Evolutionary conservation across 2,329 filamentous ascomycete species (phyloP), one percentile per base, ranked within the genome.

Genomic region (Leptographium flavum): DNA sequence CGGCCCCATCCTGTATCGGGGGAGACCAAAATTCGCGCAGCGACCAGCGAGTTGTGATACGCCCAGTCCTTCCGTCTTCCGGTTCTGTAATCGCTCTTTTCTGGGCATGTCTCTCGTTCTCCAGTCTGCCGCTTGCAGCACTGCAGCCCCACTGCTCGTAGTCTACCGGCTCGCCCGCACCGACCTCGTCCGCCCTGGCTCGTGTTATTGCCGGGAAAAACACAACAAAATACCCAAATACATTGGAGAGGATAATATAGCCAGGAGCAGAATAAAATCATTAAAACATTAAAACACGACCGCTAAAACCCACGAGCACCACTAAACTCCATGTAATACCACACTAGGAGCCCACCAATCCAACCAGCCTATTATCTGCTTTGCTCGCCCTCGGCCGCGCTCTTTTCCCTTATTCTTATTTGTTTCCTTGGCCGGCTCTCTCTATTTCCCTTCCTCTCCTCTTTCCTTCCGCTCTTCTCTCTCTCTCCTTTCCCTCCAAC

Each of bases 21-120:
- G n/a, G 33, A 37, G 45, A n/a, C n/a, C n/a, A n/a, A 49, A 51
- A 49, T 51, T 49, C 48, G 48, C 48, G 48, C 48, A 49, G n/a
- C n/a, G n/a, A n/a, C n/a, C n/a, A n/a, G n/a, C 42, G 11, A 38
- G 14, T 17, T 17, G 38, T 23, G 39, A 41, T 37, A 28, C 23
- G 25, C 25, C 22, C 23, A 15, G 37, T n/a, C 15, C 33, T 49
- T 45, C 47, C 45, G 43, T 43, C 48, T 45, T 45, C 48, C 45
- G 47, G 36, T 33, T 35, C 40, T 32, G 40, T 22, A 23, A 32
- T 30, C 30, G 13, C 23, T 23, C 19, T n/a, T 30, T n/a, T 23
- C 23, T 19, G 9, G 19, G 33, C 27, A 27, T 11, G 17, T 31
- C 35, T 37, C 21, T 37, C 17, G 21, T 7, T 40, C 25, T 40